Evolutionary conservation across 257 asterid species (phyloP), one percentile per base, ranked within the genome.

Genomic region (Penstemon barbatus): DNA sequence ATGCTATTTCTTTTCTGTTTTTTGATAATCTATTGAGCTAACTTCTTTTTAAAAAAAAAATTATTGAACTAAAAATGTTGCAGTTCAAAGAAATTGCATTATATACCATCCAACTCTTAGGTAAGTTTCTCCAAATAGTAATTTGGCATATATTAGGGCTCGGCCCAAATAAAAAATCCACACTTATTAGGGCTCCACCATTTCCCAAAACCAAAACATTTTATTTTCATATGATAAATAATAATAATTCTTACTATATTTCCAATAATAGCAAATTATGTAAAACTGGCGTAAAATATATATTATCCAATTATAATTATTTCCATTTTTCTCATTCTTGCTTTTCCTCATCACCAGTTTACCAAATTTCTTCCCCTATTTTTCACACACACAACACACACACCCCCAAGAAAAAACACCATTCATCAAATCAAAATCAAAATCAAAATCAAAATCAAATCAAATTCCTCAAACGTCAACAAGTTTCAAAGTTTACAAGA

Each of bases 401-500:
- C 65, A 63, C 79, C 71, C 60, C 58, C 81, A 71, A 57, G n/a
- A 38, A 53, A 44, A 68, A 51, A 67, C 63, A 68, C 57, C 57
- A 50, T 63, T 60, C 68, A 81, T 78, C 80, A 72, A 81, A 78
- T 67, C 67, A 82, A 78, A 70, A 15, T 15, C 18, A 15, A 15
- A 15, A 15, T 15, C 18, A 15, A 15, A 78, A 81, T 78, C 80
- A 72, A 81, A 78, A 81, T 78, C 80, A 72, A 81, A 78, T 67
- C 67, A 82, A 78, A 70, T 82, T 76, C 83, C 61, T 69, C 60
- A 18, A 57, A 46, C 71, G 83, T 78, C 86, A 75, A 62, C 80
- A 63, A 73, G 56, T 73, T 78, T 81, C 80, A 69, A 75, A 57
- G 42, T 19, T 68, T 60, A 33, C 49, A 25, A 37, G 18, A 19